phyloP scores from a whole-genome alignment of 2,329 filamentous ascomycete genomes.

The Dactylellina cionopaga region DNA sequence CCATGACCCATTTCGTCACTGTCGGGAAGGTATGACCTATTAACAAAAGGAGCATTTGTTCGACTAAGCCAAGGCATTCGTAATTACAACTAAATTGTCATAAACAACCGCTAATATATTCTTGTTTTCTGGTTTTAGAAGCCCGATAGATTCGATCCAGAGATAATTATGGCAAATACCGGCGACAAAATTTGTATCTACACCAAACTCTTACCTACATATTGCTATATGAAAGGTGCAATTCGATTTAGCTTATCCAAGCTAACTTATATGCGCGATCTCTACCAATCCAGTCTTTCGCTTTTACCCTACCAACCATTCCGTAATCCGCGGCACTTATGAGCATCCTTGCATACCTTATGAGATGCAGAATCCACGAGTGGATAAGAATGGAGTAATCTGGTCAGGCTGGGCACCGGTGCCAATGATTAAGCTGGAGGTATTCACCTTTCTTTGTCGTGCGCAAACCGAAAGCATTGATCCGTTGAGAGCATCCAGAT shows the following conservation, averaged over 20 bases:
- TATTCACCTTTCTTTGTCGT: conserved; percentile 59
- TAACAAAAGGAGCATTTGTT: not conserved
- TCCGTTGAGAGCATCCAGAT: not conserved
- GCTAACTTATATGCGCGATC: conserved; percentile 16
- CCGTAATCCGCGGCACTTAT: conserved; percentile 71
- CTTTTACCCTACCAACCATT: conserved; percentile 73
- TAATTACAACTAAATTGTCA: not conserved
- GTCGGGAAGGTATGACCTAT: conserved; percentile 52
- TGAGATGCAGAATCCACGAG: conserved; percentile 64
- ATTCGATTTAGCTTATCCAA: not conserved
- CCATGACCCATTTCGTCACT: conserved; percentile 49
- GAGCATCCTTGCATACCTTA: conserved; percentile 72
- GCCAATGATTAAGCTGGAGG: conserved; percentile 64
- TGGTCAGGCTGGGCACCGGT: conserved; percentile 66
- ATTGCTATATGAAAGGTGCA: not conserved
- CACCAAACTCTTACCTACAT: not conserved
- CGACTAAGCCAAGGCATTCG: not conserved
- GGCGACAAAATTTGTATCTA: conserved; percentile 65
- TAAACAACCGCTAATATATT: not conserved
- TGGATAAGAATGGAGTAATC: conserved; percentile 63
- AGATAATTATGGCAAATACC: conserved; percentile 60
- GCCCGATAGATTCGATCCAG: conserved; percentile 60
- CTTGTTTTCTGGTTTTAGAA: conserved; percentile 53
- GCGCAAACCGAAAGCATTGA: conserved; percentile 55
- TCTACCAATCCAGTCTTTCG: conserved; percentile 64